Evolutionary conservation across 768 basidiomycete species (phyloP).

Genomic region (Lactarius sp.): DNA sequence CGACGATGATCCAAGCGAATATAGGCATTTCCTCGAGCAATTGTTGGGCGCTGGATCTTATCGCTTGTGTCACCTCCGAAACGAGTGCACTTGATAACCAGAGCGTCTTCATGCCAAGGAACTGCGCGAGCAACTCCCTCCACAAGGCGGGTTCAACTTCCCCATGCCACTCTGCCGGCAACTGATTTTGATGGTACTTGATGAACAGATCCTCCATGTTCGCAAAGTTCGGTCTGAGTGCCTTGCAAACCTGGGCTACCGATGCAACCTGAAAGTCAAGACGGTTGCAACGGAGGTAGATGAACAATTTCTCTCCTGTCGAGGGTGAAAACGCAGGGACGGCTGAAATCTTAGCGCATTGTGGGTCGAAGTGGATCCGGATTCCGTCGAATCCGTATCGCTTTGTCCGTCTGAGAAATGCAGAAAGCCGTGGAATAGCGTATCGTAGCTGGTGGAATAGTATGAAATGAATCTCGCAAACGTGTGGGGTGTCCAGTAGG

Average conservation of each 20-base stretch:
- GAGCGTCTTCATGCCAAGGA: constrained; percentile 1
- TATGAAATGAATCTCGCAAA: not conserved
- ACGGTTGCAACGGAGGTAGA: not conserved
- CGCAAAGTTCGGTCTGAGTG: not conserved
- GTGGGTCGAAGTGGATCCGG: not conserved
- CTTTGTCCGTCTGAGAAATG: not conserved
- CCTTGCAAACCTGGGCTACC: not conserved
- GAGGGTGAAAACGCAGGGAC: not conserved
- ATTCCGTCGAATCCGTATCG: constrained; percentile 4
- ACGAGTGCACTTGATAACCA: constrained; percentile 9
- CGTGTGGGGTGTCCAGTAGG: not conserved
- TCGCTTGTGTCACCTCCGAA: not conserved
- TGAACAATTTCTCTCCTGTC: not conserved
- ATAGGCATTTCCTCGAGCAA: not conserved
- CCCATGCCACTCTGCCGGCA: not conserved
- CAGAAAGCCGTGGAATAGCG: not conserved
- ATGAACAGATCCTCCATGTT: constrained; percentile 4
- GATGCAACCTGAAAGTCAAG: constrained; percentile 7
- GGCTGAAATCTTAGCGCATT: not conserved
- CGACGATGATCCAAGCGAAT: constrained; percentile 2
- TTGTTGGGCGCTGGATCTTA: not conserved
- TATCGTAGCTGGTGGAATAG: constrained; percentile 3
- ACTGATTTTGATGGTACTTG: not conserved
- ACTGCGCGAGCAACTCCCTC: not conserved
- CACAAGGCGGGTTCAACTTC: constrained; percentile 1